A percentile compares a stretch with the other conserved stretches of the same genome.
Evolutionary conservation across 2,329 filamentous ascomycete genomes (phyloP).

Genomic region (Nothophaeocryptopus gaeumannii): DNA sequence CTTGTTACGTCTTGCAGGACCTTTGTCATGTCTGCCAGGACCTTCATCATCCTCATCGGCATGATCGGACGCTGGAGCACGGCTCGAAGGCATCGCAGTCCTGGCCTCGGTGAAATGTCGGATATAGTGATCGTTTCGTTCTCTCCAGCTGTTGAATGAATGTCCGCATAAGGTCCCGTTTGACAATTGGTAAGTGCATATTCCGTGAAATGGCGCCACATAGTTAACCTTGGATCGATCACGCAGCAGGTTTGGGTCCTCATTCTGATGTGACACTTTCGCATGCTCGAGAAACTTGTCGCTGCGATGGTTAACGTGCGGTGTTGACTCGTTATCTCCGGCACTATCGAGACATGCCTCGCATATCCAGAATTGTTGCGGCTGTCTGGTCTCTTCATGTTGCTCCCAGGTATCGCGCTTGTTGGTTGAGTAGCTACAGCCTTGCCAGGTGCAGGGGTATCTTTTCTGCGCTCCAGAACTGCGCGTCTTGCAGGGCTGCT

Average conservation of each 20-base stretch:
- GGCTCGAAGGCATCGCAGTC: too few relatives aligned
- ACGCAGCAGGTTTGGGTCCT: not conserved
- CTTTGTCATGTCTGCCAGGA: too few relatives aligned
- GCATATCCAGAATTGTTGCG: not conserved
- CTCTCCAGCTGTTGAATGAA: not conserved
- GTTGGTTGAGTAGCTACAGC: not conserved
- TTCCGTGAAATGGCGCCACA: not conserved
- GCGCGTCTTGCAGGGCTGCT: not conserved
- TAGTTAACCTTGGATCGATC: not conserved
- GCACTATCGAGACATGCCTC: not conserved
- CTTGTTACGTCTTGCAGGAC: too few relatives aligned
- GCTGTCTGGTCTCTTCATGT: not conserved
- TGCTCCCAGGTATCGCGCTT: slow-evolving; percentile 1
- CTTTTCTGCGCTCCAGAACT: too few relatives aligned
- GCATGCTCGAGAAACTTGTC: slow-evolving; percentile 1
- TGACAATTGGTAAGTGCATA: not conserved
- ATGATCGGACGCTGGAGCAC: too few relatives aligned
- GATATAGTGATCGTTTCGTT: not conserved
- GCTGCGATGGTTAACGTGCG: not conserved
- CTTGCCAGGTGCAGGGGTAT: too few relatives aligned
- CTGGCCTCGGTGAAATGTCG: too few relatives aligned
- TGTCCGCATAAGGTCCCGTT: not conserved
- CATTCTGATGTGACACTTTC: not conserved
- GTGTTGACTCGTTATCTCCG: not conserved
- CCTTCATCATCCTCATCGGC: too few relatives aligned